Base-by-base conservation (phyloP, 257 asterid genomes). In the Jacaranda copaia region DNA sequence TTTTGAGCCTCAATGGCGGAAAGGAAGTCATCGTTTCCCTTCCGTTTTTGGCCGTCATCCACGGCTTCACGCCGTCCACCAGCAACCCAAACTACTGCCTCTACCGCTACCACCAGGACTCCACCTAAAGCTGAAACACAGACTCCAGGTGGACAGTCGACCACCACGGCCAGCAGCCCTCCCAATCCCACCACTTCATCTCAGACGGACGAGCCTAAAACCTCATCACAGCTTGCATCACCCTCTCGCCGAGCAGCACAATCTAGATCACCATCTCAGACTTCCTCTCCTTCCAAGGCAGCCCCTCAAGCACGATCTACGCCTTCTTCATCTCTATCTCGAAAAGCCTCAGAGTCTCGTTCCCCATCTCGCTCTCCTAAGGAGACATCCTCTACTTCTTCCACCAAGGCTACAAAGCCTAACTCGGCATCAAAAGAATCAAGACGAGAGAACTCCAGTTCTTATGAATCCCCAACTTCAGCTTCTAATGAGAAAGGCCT, bases 41-140 rank as follows among this genome's bases (percentile, higher is more conserved):
- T 86, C 11, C 96, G 93, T 14, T 82, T 90, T 48, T 84, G 91
- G 87, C 64, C 55, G 35, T 45, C 87, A 32, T 65, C 86, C 0
- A 35, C 72, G 16, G 55, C 83, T 63, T 32, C 84, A 45, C 86
- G 87, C 48, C 88, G 87, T 53, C 6, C 82, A 74, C n/a, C 80
- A 16, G 25, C 77, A 19, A 68, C 79, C 3, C 11, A 79, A 49
- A 3, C 83, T 52, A 78, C 55, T 64, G 20, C 79, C 61, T 49
- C 75, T 0, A 16, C 71, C 46, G 38, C 76, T 10, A 14, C 57
- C 40, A 39, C 12, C 45, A 63, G 73, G 13, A 43, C 61, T 19
- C 64, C 70, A 52, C 68, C 65, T 56, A 18, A 70, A 11, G 36
- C 55, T 12, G 81, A 80, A 68, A 78, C 48, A 14, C 63, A 68